phyloP scores from a whole-genome alignment of 495 filamentous ascomycete species.

The Tuber magnatum region DNA sequence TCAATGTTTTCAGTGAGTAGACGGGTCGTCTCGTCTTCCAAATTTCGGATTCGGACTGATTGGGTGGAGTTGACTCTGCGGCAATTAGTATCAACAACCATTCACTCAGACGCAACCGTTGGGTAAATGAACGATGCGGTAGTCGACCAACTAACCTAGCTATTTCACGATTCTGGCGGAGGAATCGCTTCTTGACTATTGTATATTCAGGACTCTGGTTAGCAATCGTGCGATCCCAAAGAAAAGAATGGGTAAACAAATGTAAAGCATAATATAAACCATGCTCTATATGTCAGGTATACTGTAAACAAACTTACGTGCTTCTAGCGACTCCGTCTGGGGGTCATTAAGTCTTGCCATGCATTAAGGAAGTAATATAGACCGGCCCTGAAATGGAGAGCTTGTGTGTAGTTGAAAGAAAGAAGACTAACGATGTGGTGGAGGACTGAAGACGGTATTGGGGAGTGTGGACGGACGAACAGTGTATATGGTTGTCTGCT shows the following conservation, averaged over 20 bases:
- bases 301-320: constrained; percentile 53
- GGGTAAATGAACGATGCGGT: constrained; percentile 9
- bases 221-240: neutral
- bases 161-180: constrained; percentile 91
- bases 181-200: constrained; percentile 36
- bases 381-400: constrained; percentile 14
- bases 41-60: constrained; percentile 74
- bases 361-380: constrained; percentile 38
- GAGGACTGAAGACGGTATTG: constrained; percentile 18
- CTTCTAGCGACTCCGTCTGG: constrained; percentile 64
- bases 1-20: constrained; percentile 81
- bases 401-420: constrained; percentile 25
- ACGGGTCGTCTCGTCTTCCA: constrained; percentile 77
- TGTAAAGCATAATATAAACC: neutral
- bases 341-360: constrained; percentile 94
- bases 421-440: constrained; percentile 19
- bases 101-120: constrained; percentile 5
- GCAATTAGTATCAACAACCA: constrained; percentile 9
- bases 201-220: neutral
- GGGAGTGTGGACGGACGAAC: neutral
- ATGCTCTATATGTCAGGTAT: constrained; percentile 20
- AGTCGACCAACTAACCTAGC: constrained; percentile 48
- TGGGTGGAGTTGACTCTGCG: constrained; percentile 76
- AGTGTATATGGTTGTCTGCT: constrained; percentile 20
- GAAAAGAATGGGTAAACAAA: neutral